Evolutionary conservation across 208 protist genomes (phyloP).

Genomic region (Acanthamoeba culbertsoni): DNA sequence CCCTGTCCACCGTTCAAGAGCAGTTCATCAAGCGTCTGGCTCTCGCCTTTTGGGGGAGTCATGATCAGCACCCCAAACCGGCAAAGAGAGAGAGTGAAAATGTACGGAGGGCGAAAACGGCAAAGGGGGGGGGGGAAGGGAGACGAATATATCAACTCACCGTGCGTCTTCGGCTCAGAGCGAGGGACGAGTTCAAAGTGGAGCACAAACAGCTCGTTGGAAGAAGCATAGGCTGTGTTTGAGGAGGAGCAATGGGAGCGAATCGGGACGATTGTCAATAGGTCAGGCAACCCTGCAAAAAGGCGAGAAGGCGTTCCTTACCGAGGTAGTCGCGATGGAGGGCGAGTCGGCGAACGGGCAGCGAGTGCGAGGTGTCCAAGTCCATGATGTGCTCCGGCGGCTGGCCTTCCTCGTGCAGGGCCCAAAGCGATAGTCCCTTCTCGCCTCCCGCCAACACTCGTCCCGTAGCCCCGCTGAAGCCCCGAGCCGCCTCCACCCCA

Average conservation of each 20-base stretch:
- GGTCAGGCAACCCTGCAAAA: no score
- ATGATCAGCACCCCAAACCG: no score
- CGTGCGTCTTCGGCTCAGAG: neutral
- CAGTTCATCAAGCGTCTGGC: neutral
- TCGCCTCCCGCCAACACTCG: neutral
- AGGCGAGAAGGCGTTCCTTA: no score
- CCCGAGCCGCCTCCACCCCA: neutral
- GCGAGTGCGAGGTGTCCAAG: slow-evolving; percentile 9
- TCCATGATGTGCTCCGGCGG: slow-evolving; percentile 15
- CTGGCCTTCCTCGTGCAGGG: neutral
- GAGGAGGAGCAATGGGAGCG: neutral
- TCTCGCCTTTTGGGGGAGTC: neutral
- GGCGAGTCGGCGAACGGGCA: neutral
- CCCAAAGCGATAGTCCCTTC: slow-evolving; percentile 2
- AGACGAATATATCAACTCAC: neutral
- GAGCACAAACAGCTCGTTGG: slow-evolving; percentile 8
- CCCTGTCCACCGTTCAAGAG: neutral
- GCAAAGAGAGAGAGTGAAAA: no score
- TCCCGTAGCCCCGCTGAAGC: neutral
- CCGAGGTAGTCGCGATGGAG: slow-evolving; percentile 35
- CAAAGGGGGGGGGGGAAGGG: neutral
- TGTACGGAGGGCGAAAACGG: neutral
- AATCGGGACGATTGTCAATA: no score
- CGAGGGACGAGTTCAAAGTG: neutral
- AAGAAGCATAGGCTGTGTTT: slow-evolving; percentile 15